Percentiles rank a stretch among this genome's conserved stretches.
phyloP scores from a whole-genome alignment of 1,139 yeast species.

The Sugiyamaella novakii region DNA sequence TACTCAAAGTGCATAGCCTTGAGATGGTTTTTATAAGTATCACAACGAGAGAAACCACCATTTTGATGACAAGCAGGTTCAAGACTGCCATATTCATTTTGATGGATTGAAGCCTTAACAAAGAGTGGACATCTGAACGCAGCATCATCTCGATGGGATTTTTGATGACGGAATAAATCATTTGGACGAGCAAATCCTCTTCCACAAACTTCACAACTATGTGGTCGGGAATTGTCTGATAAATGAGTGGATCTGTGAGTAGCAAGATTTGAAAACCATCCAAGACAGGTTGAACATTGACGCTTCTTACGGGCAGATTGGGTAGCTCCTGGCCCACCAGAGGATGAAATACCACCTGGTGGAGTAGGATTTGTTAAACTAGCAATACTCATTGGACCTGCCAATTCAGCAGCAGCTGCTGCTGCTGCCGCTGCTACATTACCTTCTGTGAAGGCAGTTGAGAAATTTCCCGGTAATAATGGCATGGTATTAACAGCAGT shows the following conservation, averaged over 20 bases:
- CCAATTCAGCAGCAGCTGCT: constrained; percentile 11
- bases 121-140: constrained; percentile 42
- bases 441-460: constrained; percentile 13
- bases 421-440: constrained; percentile 16
- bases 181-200: constrained; percentile 89
- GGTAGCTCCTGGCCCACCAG: constrained; percentile 18
- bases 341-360: constrained; percentile 16
- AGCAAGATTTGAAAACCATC: constrained; percentile 75
- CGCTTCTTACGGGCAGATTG: constrained; percentile 58
- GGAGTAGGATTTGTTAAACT: constrained; percentile 28
- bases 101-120: constrained; percentile 26
- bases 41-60: constrained; percentile 85
- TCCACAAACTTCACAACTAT: constrained; percentile 71
- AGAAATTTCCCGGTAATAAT: constrained; percentile 9
- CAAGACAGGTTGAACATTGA: constrained; percentile 80
- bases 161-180: constrained; percentile 79
- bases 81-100: constrained; percentile 18
- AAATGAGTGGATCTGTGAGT: constrained; percentile 85
- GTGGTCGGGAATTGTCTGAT: constrained; percentile 73
- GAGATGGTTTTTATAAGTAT: constrained; percentile 86
- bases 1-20: constrained; percentile 88
- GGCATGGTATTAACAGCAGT: constrained; percentile 9
- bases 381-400: constrained; percentile 27
- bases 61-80: constrained; percentile 63
- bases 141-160: constrained; percentile 58